Conservation (phyloP, 148 eudicot genomes). For the Rheum nobile region DNA sequence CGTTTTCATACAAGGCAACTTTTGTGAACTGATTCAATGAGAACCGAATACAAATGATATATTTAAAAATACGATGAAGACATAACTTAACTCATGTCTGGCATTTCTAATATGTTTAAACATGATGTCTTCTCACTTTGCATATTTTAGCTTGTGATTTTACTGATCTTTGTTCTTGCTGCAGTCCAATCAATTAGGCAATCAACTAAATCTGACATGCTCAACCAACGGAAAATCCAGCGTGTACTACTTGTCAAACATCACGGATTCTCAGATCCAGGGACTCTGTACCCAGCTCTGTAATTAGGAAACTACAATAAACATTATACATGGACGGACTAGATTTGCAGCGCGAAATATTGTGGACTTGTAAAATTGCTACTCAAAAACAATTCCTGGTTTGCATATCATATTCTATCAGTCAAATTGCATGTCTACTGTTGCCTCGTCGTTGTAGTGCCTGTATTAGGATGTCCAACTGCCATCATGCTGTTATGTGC, state of each 20-base stretch:
- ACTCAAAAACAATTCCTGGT: background rate
- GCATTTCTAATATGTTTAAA: background rate
- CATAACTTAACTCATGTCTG: background rate
- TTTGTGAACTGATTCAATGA: background rate
- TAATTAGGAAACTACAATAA: slow-evolving; percentile 7
- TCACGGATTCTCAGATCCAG: slow-evolving; percentile 47
- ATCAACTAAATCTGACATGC: slow-evolving; percentile 61
- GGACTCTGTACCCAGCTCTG: slow-evolving; percentile 62
- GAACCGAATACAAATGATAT: background rate
- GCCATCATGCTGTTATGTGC: background rate
- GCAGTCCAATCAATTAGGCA: slow-evolving; percentile 49
- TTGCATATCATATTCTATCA: background rate
- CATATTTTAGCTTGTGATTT: background rate
- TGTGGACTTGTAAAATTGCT: background rate
- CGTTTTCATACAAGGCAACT: background rate
- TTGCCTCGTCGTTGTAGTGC: background rate
- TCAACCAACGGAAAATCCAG: slow-evolving; percentile 36
- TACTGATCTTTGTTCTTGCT: background rate
- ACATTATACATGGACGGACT: background rate
- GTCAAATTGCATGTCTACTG: background rate
- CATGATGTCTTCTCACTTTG: background rate
- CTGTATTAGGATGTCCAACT: background rate
- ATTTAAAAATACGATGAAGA: background rate
- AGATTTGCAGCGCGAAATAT: background rate
- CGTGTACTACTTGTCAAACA: slow-evolving; percentile 38